These are phyloP conservation scores for Brassica hybrid DNA, from an alignment of 441 rosid genomes.

Conservation along the genomic window DNA sequence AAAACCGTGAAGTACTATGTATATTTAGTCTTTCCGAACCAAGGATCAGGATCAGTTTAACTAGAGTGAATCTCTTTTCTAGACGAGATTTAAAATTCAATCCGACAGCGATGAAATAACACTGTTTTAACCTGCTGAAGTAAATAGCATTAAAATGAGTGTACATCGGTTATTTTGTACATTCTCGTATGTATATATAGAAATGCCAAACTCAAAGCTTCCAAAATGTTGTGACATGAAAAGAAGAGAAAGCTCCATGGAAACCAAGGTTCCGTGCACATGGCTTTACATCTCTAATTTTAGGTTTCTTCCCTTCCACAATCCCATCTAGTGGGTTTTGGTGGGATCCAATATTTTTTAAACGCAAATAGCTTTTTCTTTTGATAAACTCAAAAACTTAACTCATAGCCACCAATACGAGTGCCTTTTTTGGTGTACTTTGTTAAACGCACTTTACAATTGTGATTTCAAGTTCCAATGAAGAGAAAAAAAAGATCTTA, in stretches of 20 bases:
- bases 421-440: slow-evolving; percentile 27
- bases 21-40: slow-evolving; percentile 1
- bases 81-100: not conserved
- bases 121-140: slow-evolving; percentile 6
- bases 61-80: not conserved
- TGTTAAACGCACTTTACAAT: slow-evolving; percentile 42
- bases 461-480: slow-evolving; percentile 43
- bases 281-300: slow-evolving; percentile 58
- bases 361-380: slow-evolving; percentile 35
- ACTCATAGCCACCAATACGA: slow-evolving; percentile 38
- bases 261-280: slow-evolving; percentile 69
- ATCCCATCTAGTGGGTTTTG: slow-evolving; percentile 52
- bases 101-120: slow-evolving; percentile 10
- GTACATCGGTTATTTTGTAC: not conserved
- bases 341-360: slow-evolving; percentile 49
- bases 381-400: slow-evolving; percentile 32
- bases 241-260: slow-evolving; percentile 67
- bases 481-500: slow-evolving; percentile 13
- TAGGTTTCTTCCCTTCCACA: slow-evolving; percentile 46
- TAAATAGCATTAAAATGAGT: not conserved
- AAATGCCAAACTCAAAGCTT: slow-evolving; percentile 66
- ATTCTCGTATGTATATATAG: slow-evolving; percentile 8
- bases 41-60: slow-evolving; percentile 16
- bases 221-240: slow-evolving; percentile 58
- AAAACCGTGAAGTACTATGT: slow-evolving; percentile 9